Base-by-base conservation (phyloP, 2,329 filamentous ascomycete genomes). In the Stachybotrys chartarum region DNA sequence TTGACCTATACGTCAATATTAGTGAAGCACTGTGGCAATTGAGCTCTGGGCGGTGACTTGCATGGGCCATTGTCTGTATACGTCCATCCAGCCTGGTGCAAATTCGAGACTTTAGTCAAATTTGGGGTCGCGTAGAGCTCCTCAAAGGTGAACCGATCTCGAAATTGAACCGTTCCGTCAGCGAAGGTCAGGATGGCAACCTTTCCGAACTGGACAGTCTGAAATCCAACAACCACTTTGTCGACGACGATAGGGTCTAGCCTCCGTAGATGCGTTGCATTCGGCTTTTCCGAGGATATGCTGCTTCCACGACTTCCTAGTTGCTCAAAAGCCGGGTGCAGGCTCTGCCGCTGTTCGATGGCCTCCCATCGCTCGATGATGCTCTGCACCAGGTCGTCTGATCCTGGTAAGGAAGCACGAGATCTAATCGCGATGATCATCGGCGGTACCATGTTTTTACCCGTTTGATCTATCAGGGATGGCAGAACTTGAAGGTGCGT, bases 351-450 rank as follows among this genome's bases (percentile, higher is more conserved):
- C 51, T 83, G 78, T 35, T 88, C 84, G 10, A 93, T 68, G 14
- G 96, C 74, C 61, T 94, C 87, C 93, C 93, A 97, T 58, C 88
- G 82, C 59, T 91, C 86, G 58, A 97, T 78, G 46, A 92, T 81
- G 61, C 86, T 96, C 61, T 88, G 84, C 0, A 83, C 75, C 35
- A 85, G 83, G 60, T 86, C 83, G 47, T 81, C 85, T 32, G 85
- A 60, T 75, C 77, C 55, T 76, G 74, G 59, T 72, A 71, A 54
- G 78, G 79, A 53, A 80, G 70, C 64, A 80, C 81, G 66, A 10
- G 87, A 88, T 57, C 91, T 90, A 32, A 92, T 80, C 1, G 87
- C 86, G 39, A 96, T 68, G 18, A 97, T 78, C 44, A 86, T 82
- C 0, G 85, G 83, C 42, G 81, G 75, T 54, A 67, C 75, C 59